These are phyloP conservation scores for Brassica carinata DNA, from an alignment of 345 rosid genomes.

Conservation along the genomic window DNA sequence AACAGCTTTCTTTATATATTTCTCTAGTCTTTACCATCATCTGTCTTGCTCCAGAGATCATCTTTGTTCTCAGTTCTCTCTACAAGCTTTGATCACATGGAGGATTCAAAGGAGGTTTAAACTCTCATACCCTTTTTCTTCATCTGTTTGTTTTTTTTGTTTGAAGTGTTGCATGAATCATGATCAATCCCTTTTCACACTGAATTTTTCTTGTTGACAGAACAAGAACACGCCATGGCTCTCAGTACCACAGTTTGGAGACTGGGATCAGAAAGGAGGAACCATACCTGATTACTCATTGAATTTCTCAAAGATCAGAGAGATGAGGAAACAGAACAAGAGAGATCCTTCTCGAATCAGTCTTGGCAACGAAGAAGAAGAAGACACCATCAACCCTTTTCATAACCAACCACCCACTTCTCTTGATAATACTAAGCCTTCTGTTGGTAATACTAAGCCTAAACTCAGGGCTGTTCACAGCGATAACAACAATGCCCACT, in stretches of 20 bases:
- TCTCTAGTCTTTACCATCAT: neutral
- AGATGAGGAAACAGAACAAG: conserved; percentile 94
- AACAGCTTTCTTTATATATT: neutral
- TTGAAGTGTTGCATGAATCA: conserved; percentile 13
- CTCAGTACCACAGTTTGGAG: conserved; percentile 96
- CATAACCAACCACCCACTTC: conserved; percentile 39
- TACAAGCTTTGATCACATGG: conserved; percentile 46
- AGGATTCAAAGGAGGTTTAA: conserved; percentile 63
- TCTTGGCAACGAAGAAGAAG: conserved; percentile 77
- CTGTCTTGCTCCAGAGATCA: conserved; percentile 7
- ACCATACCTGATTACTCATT: conserved; percentile 81
- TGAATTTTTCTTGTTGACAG: conserved; percentile 24
- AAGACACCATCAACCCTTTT: conserved; percentile 70
- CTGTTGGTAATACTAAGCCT: conserved; percentile 6
- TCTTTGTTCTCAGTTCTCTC: conserved; percentile 11
- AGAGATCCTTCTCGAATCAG: conserved; percentile 87
- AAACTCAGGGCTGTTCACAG: conserved; percentile 38
- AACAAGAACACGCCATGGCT: conserved; percentile 83
- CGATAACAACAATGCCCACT: conserved; percentile 44
- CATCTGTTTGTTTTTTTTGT: neutral
- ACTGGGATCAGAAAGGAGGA: conserved; percentile 92
- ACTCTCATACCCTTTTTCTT: neutral
- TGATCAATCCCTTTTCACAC: neutral
- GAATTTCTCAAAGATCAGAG: conserved; percentile 90
- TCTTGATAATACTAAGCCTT: conserved; percentile 11